phyloP scores from a whole-genome alignment of 345 rosid species.

The Stellera chamaejasme region DNA sequence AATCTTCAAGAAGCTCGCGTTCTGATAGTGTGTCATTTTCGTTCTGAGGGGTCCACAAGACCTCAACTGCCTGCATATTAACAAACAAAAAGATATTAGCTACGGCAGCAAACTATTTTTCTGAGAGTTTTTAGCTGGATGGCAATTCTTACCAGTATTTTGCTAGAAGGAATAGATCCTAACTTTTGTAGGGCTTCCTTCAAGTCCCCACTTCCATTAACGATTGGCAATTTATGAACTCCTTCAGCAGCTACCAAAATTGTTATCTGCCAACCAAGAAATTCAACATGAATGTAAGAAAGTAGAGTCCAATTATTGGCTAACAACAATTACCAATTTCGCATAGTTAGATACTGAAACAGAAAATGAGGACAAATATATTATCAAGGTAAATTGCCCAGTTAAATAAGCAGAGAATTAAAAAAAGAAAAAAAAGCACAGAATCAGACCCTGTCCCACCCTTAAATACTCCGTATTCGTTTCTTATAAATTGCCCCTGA shows the following conservation, averaged over 20 bases:
- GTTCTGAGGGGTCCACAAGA: conserved; percentile 93
- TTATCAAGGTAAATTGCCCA: neutral
- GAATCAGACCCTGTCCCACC: too few species aligned
- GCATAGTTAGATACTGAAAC: neutral
- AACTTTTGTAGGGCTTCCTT: conserved; percentile 84
- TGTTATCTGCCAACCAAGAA: conserved; percentile 46
- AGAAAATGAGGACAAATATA: too few species aligned
- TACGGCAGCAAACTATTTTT: conserved; percentile 6
- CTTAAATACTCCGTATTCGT: too few species aligned
- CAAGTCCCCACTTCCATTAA: conserved; percentile 59
- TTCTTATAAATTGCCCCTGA: too few species aligned
- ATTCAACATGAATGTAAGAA: conserved; percentile 3
- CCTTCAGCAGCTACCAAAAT: conserved; percentile 94
- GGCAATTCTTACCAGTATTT: conserved; percentile 47
- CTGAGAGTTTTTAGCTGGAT: neutral
- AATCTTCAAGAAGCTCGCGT: conserved; percentile 78
- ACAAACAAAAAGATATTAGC: conserved; percentile 11
- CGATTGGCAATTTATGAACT: conserved; percentile 58
- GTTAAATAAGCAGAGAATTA: neutral
- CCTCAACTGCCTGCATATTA: conserved; percentile 76
- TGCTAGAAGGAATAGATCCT: conserved; percentile 60
- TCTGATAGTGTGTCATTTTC: conserved; percentile 71
- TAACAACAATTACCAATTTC: too few species aligned
- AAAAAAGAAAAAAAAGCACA: too few species aligned
- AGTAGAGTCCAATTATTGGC: neutral